Evolutionary conservation across 768 basidiomycete species (phyloP).

Genomic region (Amanita brunnescens): DNA sequence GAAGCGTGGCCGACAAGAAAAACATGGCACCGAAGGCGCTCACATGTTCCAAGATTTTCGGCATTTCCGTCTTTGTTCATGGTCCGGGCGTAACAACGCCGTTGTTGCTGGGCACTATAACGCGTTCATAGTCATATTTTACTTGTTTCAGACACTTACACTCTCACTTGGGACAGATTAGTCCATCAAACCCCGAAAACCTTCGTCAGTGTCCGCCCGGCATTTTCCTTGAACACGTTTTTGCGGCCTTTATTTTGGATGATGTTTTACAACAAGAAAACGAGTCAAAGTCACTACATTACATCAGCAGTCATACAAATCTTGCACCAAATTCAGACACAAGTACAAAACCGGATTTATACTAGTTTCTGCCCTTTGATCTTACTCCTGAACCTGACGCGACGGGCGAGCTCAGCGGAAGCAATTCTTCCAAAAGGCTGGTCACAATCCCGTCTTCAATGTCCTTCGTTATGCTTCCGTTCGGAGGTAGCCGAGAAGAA

Average conservation of each 20-base stretch:
- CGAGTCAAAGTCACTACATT: not conserved
- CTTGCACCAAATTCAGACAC: conserved; percentile 11
- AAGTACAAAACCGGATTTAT: conserved; percentile 18
- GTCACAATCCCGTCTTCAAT: conserved; percentile 61
- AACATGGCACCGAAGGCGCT: not conserved
- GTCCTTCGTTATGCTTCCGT: conserved; percentile 38
- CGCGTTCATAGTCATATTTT: not conserved
- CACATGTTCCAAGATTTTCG: not conserved
- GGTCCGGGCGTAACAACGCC: not conserved
- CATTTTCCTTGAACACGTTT: conserved; percentile 5
- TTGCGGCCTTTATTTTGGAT: not conserved
- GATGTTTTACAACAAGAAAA: not conserved
- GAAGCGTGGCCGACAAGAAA: not conserved
- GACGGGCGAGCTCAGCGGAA: conserved; percentile 26
- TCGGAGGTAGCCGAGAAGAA: conserved; percentile 36
- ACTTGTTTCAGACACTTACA: not conserved
- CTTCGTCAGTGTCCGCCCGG: not conserved
- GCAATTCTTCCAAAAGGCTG: conserved; percentile 48
- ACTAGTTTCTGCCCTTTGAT: not conserved
- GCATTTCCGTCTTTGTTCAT: not conserved
- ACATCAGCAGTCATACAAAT: not conserved
- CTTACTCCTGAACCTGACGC: conserved; percentile 27
- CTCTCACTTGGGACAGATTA: not conserved
- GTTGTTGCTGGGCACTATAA: not conserved
- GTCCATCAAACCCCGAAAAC: not conserved